Conservation (phyloP, 768 basidiomycete species). For the Fomitopsis serialis region DNA sequence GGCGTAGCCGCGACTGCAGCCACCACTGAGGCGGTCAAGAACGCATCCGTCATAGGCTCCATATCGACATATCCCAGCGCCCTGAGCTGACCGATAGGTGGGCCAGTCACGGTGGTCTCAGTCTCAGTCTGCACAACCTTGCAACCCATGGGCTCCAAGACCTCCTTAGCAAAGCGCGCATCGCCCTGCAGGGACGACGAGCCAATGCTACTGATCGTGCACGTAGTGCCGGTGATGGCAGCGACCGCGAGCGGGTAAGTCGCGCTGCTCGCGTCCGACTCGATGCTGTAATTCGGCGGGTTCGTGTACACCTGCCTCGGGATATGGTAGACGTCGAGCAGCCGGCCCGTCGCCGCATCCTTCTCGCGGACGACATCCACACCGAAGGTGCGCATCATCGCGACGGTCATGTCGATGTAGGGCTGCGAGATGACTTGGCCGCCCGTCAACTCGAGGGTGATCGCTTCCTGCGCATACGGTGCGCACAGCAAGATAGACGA, state of each 20-base stretch:
- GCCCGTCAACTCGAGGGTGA: slow-evolving; percentile 86
- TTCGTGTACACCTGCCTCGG: slow-evolving; percentile 76
- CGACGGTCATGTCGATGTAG: slow-evolving; percentile 99
- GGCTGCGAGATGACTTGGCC: slow-evolving; percentile 97
- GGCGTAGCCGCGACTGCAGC: slow-evolving; percentile 69
- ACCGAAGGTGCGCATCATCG: slow-evolving; percentile 96
- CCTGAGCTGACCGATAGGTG: slow-evolving; percentile 73
- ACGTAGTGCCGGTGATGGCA: slow-evolving; percentile 94
- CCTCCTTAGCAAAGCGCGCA: slow-evolving; percentile 89
- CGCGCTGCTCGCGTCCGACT: slow-evolving; percentile 91
- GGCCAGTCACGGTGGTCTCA: slow-evolving; percentile 90
- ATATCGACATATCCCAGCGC: slow-evolving; percentile 89
- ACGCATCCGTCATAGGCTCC: slow-evolving; percentile 99
- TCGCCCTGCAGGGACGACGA: slow-evolving; percentile 93
- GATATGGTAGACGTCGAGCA: slow-evolving; percentile 80
- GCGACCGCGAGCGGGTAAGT: slow-evolving; percentile 97
- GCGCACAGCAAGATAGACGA: slow-evolving; percentile 96
- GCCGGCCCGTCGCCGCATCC: slow-evolving; percentile 54
- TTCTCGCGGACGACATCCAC: slow-evolving; percentile 63
- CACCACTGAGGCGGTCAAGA: slow-evolving; percentile 89
- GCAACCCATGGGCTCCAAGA: slow-evolving; percentile 95
- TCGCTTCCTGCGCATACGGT: slow-evolving; percentile 81
- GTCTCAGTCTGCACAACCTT: slow-evolving; percentile 80
- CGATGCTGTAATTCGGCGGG: slow-evolving; percentile 81
- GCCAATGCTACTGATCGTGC: slow-evolving; percentile 92